Evolutionary conservation across 1,284 basidiomycete species (phyloP), one percentile per base, ranked within the genome.

Genomic region (Nidula niveotomentosa): DNA sequence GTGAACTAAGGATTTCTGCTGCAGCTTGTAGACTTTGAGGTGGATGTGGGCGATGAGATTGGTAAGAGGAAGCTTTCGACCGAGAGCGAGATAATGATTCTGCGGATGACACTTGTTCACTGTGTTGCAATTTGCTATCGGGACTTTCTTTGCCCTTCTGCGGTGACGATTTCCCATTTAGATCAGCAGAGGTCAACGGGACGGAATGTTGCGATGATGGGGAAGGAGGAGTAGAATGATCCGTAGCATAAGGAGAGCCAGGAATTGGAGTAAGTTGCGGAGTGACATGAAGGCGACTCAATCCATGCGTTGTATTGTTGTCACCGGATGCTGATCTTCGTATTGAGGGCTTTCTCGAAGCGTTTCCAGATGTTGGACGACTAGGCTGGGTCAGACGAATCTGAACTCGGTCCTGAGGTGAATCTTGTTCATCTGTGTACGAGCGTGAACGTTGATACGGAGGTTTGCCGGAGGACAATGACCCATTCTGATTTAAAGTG

Each of bases 21-120:
- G 80, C 83, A 53, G 83, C 84, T 58, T 75, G 78, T 52, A 85
- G 68, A 57, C 83, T 84, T 63, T 85, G 84, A 2, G 81, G 81
- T 46, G 69, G 73, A 51, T 76, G 75, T 30, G 78, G 70, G 56
- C 71, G 70, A 65, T 76, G 69, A 10, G 78, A 70, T 17, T 79
- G 23, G 23, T 23, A 23, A 23, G 23, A 72, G 9, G 79, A 77
- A 36, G 79, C 78, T 65, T 82, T 85, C 36, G 77, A 69, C 41
- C 76, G 73, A 17, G 69, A 61, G 5, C 76, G 75, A 13, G 72
- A 60, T 39, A 64, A 58, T 36, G 74, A 69, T 36, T 78, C 74
- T 13, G 69, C 62, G 57, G 55, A 62, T 49, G 63, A 15, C 15
- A 15, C 12, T 15, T 41, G 12, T 15, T 41, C 37, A 41, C 12